A percentile compares a stretch with the other conserved stretches of the same genome.
Conservation (phyloP, 176 grass and related monocot genomes). For the Aegilops umbellulata region DNA sequence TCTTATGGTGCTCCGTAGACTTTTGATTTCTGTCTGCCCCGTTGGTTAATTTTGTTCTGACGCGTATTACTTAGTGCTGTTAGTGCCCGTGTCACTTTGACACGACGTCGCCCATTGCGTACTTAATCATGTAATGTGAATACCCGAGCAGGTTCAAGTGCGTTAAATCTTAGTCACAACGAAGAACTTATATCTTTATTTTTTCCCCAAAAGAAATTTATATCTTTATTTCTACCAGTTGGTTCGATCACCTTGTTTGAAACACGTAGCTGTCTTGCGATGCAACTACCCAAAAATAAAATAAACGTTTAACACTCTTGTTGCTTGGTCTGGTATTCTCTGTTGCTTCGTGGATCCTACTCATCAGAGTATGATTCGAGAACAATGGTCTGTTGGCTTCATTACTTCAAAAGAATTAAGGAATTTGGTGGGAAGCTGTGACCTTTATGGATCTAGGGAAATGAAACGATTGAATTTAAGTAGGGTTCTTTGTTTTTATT, state of each 20-base stretch:
- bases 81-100: background rate
- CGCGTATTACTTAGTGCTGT: background rate
- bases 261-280: background rate
- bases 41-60: background rate
- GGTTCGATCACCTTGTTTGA: background rate
- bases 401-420: background rate
- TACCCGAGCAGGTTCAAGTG: background rate
- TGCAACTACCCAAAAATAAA: background rate
- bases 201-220: no score
- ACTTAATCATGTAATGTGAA: background rate
- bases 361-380: background rate
- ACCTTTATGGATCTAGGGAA: background rate
- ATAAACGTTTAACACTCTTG: background rate
- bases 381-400: background rate
- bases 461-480: background rate
- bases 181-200: background rate
- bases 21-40: background rate
- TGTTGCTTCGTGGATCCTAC: background rate
- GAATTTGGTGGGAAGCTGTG: background rate
- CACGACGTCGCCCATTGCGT: background rate
- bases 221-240: background rate
- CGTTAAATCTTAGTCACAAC: background rate
- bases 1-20: slow-evolving; percentile 14
- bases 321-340: background rate
- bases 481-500: background rate